Conservation (phyloP, 2,329 filamentous ascomycete species). For the Coleophoma cylindrospora region DNA sequence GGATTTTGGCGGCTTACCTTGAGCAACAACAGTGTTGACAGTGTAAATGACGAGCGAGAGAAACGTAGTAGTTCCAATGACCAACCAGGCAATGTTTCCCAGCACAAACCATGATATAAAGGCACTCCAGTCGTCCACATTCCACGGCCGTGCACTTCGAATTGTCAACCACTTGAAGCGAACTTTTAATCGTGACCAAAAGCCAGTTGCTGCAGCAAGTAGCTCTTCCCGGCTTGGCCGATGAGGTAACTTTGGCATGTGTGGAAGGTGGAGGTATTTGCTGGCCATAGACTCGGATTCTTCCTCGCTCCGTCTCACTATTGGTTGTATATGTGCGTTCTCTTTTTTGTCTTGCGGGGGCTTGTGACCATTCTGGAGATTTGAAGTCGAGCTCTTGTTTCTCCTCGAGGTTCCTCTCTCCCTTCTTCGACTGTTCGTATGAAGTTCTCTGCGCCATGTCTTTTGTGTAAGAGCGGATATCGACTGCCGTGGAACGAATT, state of each 20-base stretch:
- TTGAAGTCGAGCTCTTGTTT: slow-evolving; percentile 26
- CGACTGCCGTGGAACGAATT: slow-evolving; percentile 5
- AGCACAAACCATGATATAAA: slow-evolving; percentile 94
- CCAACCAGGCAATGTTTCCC: slow-evolving; percentile 89
- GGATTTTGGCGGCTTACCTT: slow-evolving; percentile 51
- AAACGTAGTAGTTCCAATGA: slow-evolving; percentile 96
- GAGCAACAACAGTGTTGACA: slow-evolving; percentile 94
- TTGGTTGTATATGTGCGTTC: slow-evolving; percentile 8
- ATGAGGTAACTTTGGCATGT: slow-evolving; percentile 69
- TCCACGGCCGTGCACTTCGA: slow-evolving; percentile 88
- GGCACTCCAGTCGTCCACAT: slow-evolving; percentile 91
- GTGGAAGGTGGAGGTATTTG: slow-evolving; percentile 53
- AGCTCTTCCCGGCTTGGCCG: slow-evolving; percentile 91
- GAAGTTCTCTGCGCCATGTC: slow-evolving; percentile 23
- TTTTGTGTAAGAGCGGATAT: slow-evolving; percentile 10
- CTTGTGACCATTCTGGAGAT: slow-evolving; percentile 13
- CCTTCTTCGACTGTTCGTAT: slow-evolving; percentile 20
- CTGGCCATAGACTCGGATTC: slow-evolving; percentile 19
- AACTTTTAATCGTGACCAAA: slow-evolving; percentile 84
- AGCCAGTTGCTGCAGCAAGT: slow-evolving; percentile 83
- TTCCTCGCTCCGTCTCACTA: slow-evolving; percentile 8
- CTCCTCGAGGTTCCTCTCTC: slow-evolving; percentile 17
- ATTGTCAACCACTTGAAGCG: slow-evolving; percentile 99
- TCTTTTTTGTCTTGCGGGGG: slow-evolving; percentile 13
- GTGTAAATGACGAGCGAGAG: slow-evolving; percentile 86